Percentiles rank a stretch among this genome's conserved stretches.
These are phyloP conservation scores for Nakazawaea wyomingensis DNA, from an alignment of 805 yeast genomes.

Conservation along the genomic window DNA sequence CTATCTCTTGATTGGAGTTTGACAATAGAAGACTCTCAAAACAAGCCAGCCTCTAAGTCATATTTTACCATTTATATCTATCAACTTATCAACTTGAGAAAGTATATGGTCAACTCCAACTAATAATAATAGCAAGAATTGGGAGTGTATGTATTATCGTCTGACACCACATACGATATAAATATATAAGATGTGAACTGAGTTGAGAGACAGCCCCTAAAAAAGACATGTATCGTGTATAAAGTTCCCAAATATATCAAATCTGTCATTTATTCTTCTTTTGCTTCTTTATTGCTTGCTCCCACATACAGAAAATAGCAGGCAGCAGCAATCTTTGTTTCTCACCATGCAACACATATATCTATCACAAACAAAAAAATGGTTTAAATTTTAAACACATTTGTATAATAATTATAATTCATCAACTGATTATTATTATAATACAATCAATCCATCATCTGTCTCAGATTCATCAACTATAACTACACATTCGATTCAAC, in stretches of 20 bases:
- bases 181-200: no score
- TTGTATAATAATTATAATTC: neutral
- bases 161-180: no score
- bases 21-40: no score
- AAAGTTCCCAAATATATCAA: constrained; percentile 7
- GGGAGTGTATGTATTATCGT: no score
- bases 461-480: neutral
- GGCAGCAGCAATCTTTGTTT: neutral
- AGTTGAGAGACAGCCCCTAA: neutral
- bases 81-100: no score
- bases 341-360: neutral
- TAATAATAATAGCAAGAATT: no score
- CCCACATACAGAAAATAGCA: neutral
- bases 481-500: neutral
- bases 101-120: no score
- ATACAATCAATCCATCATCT: neutral
- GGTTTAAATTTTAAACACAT: neutral
- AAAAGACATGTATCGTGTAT: neutral
- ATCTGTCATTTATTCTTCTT: no score
- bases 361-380: neutral
- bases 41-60: no score
- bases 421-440: neutral
- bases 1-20: no score
- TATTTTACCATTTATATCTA: no score
- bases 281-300: neutral